Base-by-base conservation (phyloP, 306 rosid genomes). In the Comarum palustre region DNA sequence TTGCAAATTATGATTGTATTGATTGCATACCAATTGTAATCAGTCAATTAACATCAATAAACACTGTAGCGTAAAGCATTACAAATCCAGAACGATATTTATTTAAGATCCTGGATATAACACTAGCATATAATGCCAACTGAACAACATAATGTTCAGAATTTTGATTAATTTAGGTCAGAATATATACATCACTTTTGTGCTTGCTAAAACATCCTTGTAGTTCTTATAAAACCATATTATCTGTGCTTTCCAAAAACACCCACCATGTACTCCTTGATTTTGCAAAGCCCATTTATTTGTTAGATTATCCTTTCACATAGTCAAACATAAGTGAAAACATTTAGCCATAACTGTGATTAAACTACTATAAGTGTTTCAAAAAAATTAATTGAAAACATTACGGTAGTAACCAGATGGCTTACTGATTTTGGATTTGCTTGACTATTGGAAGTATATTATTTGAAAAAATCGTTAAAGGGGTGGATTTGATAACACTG, bases 1-100 rank as follows among this genome's bases (percentile, higher is more conserved):
- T 15, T 3, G 9, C 29, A 13, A 15, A 46, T 31, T 47, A 39
- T 22, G 27, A 69, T 51, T 69, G 25, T 8, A 4, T 32, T 34
- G n/a, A 62, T 59, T 63, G 42, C 25, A 73, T 72, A 42, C 31
- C 45, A 6, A 27, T 25, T 43, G 48, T 71, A 12, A 25, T 72
- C 9, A 16, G 51, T 27, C 15, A 13, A 46, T 2, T 1, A 13
- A 42, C 42, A 61, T 60, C 5, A 27, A 58, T 41, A 10, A 4
- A 9, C 20, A 29, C 25, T 13, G 32, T 14, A 25, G 29, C 31
- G 3, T 13, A 43, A 55, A 57, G 13, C 20, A 71, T n/a, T 2
- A 71, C 45, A 71, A 11, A 71, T 71, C 58, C 45, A 42, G 15
- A 15, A 34, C 32, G n/a, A 58, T 16, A 24, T 43, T 27, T 5